Evolutionary conservation across 257 asterid genomes (phyloP).

Genomic region (Echites panduratus): DNA sequence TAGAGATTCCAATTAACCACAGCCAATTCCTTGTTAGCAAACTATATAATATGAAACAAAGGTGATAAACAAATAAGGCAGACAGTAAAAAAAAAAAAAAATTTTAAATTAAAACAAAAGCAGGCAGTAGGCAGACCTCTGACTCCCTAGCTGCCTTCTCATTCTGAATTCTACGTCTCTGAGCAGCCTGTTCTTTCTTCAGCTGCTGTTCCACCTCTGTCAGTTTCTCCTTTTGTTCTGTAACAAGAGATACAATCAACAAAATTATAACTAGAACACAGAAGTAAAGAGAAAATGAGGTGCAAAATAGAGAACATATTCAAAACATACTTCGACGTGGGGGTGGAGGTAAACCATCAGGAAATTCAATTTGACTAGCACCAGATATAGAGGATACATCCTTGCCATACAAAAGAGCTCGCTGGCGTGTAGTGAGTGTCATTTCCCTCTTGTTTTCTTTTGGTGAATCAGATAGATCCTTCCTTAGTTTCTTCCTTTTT

Average conservation of each 20-base stretch:
- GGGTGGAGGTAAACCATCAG: constrained; percentile 44
- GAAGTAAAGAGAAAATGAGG: background rate
- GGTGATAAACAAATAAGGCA: background rate
- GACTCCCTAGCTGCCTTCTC: constrained; percentile 44
- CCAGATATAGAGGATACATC: constrained; percentile 25
- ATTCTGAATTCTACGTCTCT: constrained; percentile 41
- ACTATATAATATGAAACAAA: background rate
- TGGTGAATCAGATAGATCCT: constrained; percentile 54
- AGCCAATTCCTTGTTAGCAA: constrained; percentile 4
- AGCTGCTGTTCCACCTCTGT: constrained; percentile 46
- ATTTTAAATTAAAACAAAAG: no score
- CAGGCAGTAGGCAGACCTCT: constrained; percentile 33
- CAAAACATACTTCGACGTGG: constrained; percentile 37
- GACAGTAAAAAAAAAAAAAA: constrained; percentile 6
- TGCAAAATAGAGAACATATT: background rate
- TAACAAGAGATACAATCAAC: constrained; percentile 8
- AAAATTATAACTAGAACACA: constrained; percentile 7
- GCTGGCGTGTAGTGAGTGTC: constrained; percentile 86
- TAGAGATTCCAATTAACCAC: constrained; percentile 9
- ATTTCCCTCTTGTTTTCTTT: constrained; percentile 66
- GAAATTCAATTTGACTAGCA: constrained; percentile 37
- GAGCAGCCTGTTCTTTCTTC: constrained; percentile 44
- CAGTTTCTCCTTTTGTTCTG: constrained; percentile 45
- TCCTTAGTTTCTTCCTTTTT: constrained; percentile 52
- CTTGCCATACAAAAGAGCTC: constrained; percentile 43